These are phyloP conservation scores for Trichoderma gamsii DNA, from an alignment of 495 filamentous ascomycete species.

Conservation along the genomic window DNA sequence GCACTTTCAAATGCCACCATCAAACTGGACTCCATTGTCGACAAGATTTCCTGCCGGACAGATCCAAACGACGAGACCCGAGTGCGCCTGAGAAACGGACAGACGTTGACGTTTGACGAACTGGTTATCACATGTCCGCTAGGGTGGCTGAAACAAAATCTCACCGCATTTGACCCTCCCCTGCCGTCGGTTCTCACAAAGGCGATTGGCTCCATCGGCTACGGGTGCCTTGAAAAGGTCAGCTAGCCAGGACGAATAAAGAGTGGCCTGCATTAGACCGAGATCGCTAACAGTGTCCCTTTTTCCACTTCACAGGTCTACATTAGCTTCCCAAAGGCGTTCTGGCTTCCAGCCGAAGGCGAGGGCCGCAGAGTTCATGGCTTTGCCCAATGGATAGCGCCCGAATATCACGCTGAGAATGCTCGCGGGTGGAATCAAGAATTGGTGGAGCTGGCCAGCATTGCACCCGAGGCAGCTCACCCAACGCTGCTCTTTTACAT, in stretches of 20 bases:
- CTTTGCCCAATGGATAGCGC: conserved; percentile 67
- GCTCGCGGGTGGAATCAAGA: conserved; percentile 70
- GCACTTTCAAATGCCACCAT: conserved; percentile 59
- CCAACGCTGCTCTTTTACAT: conserved; percentile 92
- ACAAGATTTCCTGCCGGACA: conserved; percentile 43
- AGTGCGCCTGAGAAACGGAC: conserved; percentile 50
- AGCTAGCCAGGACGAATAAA: conserved; percentile 14
- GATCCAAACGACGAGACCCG: conserved; percentile 36
- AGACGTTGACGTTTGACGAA: conserved; percentile 64
- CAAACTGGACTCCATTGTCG: conserved; percentile 41
- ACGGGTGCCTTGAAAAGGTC: conserved; percentile 84
- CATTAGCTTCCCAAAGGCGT: conserved; percentile 71
- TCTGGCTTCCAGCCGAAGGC: conserved; percentile 37
- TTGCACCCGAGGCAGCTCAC: conserved; percentile 55
- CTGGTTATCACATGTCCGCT: conserved; percentile 80
- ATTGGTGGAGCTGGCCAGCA: conserved; percentile 66
- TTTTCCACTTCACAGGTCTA: conserved; percentile 52
- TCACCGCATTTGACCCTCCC: conserved; percentile 60
- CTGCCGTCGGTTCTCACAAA: conserved; percentile 59
- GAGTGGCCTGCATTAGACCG: not conserved
- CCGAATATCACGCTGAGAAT: conserved; percentile 56
- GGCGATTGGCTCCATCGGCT: conserved; percentile 74
- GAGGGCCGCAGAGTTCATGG: conserved; percentile 34
- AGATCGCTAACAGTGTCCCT: not conserved
- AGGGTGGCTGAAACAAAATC: conserved; percentile 81